Conservation (phyloP, 768 basidiomycete species). For the Calocera viscosa region DNA sequence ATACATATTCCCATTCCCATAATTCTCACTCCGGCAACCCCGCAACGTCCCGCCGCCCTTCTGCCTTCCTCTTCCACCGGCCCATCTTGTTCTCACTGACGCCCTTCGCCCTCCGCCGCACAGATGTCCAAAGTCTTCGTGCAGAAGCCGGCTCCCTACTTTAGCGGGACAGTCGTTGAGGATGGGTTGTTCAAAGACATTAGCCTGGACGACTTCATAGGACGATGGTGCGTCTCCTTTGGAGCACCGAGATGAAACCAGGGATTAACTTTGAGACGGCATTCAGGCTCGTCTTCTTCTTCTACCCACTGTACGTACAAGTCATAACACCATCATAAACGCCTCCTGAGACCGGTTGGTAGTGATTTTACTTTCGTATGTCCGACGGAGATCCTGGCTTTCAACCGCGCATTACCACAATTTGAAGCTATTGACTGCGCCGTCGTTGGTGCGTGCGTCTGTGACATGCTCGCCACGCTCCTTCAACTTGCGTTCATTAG, state of each 20-base stretch:
- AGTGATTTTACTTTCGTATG: constrained; percentile 86
- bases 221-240: constrained; percentile 55
- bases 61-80: background rate
- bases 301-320: constrained; percentile 73
- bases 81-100: background rate
- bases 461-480: background rate
- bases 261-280: background rate
- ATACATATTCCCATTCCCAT: background rate
- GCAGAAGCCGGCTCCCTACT: constrained; percentile 77
- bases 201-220: constrained; percentile 57
- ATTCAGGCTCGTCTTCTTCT: constrained; percentile 77
- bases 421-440: constrained; percentile 62
- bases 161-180: constrained; percentile 59
- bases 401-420: constrained; percentile 70
- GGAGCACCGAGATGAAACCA: constrained; percentile 10
- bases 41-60: background rate
- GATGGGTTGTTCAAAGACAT: constrained; percentile 68
- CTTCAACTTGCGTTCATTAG: constrained; percentile 28
- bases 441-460: constrained; percentile 50
- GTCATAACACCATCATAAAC: background rate
- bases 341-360: background rate
- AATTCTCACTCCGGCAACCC: background rate
- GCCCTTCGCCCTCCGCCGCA: background rate
- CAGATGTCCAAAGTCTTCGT: constrained; percentile 36
- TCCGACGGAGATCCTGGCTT: constrained; percentile 92